phyloP scores from a whole-genome alignment of 331 rosid species.

The Prunus yedoensis region DNA sequence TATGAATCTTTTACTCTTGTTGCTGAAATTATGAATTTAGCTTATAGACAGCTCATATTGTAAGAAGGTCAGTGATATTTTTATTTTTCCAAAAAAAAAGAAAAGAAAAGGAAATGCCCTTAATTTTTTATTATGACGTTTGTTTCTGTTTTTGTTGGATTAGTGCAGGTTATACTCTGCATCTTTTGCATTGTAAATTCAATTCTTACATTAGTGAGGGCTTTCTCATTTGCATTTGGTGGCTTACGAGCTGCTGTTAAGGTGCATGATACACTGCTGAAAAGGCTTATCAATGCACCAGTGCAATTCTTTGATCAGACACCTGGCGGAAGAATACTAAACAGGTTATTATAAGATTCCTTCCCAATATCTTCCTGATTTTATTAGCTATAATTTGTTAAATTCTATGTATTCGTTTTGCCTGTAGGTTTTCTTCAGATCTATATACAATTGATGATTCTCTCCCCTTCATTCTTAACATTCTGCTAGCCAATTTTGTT shows the following conservation, averaged over 20 bases:
- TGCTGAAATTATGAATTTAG: neutral
- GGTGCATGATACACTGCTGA: slow-evolving; percentile 73
- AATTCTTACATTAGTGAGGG: slow-evolving; percentile 84
- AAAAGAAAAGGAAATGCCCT: neutral
- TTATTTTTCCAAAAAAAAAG: too few species aligned
- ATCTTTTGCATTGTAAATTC: slow-evolving; percentile 81
- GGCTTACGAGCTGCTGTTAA: slow-evolving; percentile 86
- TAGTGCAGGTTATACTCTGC: slow-evolving; percentile 69
- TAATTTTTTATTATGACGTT: neutral
- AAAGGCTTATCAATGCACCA: slow-evolving; percentile 77
- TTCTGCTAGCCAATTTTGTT: slow-evolving; percentile 90
- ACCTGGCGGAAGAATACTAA: slow-evolving; percentile 86
- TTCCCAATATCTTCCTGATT: slow-evolving; percentile 23
- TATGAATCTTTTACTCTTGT: neutral
- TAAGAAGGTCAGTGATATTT: neutral
- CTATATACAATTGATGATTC: slow-evolving; percentile 95
- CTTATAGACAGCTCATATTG: neutral
- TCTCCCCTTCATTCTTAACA: slow-evolving; percentile 92
- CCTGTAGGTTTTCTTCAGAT: slow-evolving; percentile 89
- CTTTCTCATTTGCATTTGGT: slow-evolving; percentile 95
- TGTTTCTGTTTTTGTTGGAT: slow-evolving; percentile 24
- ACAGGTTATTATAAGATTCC: slow-evolving; percentile 56
- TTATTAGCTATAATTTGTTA: neutral
- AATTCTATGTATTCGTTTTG: slow-evolving; percentile 9
- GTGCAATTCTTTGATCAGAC: slow-evolving; percentile 84